These are phyloP conservation scores for Cladosporium sp. DNA, from an alignment of 2,329 filamentous ascomycete genomes.

Conservation along the genomic window DNA sequence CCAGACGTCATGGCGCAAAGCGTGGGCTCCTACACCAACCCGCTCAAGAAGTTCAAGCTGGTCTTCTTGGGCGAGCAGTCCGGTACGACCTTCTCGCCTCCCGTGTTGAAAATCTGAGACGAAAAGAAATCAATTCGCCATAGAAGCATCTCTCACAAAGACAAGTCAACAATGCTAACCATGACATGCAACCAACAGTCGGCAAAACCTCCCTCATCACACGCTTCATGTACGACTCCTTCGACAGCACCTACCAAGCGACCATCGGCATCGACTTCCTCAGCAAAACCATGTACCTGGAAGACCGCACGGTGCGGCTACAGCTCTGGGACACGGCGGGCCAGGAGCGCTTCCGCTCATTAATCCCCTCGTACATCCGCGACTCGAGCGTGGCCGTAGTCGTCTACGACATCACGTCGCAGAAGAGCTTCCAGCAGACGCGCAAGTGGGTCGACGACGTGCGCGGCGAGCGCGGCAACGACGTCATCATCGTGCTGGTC, in stretches of 20 bases:
- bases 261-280: constrained; percentile 99
- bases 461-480: constrained; percentile 89
- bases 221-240: constrained; percentile 99
- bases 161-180: too few relatives aligned
- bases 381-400: constrained; percentile 97
- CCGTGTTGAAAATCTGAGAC: too few relatives aligned
- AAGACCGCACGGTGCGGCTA: constrained; percentile 93
- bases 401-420: constrained; percentile 81
- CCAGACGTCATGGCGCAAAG: constrained; percentile 68
- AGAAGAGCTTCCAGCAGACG: constrained; percentile 98
- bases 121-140: too few relatives aligned
- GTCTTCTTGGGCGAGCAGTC: constrained; percentile 98
- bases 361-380: constrained; percentile 97
- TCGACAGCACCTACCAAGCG: constrained; percentile 99
- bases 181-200: constrained; percentile 52
- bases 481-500: constrained; percentile 97
- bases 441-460: constrained; percentile 99
- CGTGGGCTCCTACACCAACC: constrained; percentile 92
- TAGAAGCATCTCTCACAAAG: too few relatives aligned
- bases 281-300: constrained; percentile 99
- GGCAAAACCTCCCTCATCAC: constrained; percentile 98
- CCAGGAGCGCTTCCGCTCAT: constrained; percentile 91
- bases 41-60: constrained; percentile 99
- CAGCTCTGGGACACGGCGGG: constrained; percentile 98
- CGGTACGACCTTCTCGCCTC: constrained; percentile 61